Evolutionary conservation across 202 grass and related monocot genomes (phyloP).

Genomic region (Bolboschoenoplectus hybrid): DNA sequence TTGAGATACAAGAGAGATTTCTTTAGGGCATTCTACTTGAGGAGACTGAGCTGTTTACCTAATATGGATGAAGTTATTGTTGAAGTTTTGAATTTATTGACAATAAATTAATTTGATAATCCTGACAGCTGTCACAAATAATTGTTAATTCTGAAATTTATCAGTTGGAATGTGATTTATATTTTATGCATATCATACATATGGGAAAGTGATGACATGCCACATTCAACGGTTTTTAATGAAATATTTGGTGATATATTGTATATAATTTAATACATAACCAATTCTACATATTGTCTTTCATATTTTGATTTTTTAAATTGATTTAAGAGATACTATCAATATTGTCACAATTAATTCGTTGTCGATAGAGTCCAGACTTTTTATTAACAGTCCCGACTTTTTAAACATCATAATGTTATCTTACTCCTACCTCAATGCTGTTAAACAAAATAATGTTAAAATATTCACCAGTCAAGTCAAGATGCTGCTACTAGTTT

Average conservation of each 20-base stretch:
- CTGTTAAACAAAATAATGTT: too few species aligned
- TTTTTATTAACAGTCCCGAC: neutral
- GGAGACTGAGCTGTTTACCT: neutral
- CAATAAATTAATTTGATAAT: neutral
- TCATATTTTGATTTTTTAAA: neutral
- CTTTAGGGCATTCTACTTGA: neutral
- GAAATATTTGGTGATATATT: neutral
- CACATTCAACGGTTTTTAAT: neutral
- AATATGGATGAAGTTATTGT: neutral
- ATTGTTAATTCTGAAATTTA: neutral
- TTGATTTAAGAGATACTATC: neutral
- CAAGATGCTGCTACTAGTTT: too few species aligned
- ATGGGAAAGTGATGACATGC: neutral
- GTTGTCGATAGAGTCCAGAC: neutral
- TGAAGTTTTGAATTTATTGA: neutral
- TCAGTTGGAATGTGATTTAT: neutral
- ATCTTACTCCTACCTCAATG: too few species aligned
- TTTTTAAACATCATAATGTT: neutral
- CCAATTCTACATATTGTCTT: neutral
- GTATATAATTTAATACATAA: neutral
- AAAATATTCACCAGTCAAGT: too few species aligned
- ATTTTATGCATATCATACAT: neutral
- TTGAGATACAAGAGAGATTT: neutral
- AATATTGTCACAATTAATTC: neutral
- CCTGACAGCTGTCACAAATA: neutral